phyloP scores from a whole-genome alignment of 805 yeast species.

The Nakazawaea siamensis region DNA sequence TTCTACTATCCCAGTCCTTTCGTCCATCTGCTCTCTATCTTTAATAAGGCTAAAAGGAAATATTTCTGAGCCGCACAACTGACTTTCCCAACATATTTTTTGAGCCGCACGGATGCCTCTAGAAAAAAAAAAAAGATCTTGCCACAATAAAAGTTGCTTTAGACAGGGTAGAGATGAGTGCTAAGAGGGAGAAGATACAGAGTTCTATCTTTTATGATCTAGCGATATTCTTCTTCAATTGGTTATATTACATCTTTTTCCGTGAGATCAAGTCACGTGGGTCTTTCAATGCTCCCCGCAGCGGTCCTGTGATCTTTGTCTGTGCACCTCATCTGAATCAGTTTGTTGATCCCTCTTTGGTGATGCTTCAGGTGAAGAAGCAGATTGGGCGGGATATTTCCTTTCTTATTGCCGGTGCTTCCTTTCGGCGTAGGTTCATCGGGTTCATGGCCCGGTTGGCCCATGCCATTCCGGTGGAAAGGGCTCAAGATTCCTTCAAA shows the following conservation, averaged over 20 bases:
- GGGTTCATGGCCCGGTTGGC: slow-evolving; percentile 72
- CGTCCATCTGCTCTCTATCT: no score
- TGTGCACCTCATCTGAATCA: slow-evolving; percentile 98
- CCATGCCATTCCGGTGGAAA: slow-evolving; percentile 80
- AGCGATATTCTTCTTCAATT: slow-evolving; percentile 14
- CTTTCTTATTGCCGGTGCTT: slow-evolving; percentile 79
- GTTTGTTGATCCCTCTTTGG: slow-evolving; percentile 59
- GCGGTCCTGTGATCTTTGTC: slow-evolving; percentile 85
- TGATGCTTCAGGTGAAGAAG: slow-evolving; percentile 64
- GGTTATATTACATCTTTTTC: slow-evolving; percentile 50
- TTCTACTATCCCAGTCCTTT: neutral
- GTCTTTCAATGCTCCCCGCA: slow-evolving; percentile 56
- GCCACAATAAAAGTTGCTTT: neutral
- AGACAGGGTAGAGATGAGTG: neutral
- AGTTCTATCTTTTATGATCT: slow-evolving; percentile 5
- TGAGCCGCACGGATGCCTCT: no score
- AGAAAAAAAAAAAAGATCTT: neutral
- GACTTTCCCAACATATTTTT: no score
- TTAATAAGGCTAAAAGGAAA: no score
- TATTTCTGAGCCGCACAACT: no score
- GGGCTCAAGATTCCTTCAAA: slow-evolving; percentile 78
- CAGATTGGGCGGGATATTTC: slow-evolving; percentile 63
- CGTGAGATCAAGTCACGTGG: slow-evolving; percentile 87
- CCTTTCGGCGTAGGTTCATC: slow-evolving; percentile 57
- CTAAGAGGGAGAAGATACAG: neutral